These are phyloP conservation scores for Lactarius indigo DNA, from an alignment of 768 basidiomycete genomes.

Conservation along the genomic window DNA sequence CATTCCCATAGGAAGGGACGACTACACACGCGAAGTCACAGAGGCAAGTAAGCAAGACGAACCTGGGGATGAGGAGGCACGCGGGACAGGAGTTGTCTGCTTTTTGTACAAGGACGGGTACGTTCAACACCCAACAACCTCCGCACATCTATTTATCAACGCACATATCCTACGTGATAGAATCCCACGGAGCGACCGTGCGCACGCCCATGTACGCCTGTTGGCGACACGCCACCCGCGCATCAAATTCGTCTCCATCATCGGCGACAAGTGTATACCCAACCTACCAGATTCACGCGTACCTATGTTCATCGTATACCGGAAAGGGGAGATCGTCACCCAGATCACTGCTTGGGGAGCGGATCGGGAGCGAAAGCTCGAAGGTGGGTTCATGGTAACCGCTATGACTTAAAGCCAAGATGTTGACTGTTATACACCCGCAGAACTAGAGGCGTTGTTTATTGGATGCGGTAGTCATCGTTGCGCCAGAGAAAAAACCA, in stretches of 20 bases:
- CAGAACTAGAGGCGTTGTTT: slow-evolving; percentile 71
- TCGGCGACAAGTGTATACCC: slow-evolving; percentile 93
- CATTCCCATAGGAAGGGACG: slow-evolving; percentile 86
- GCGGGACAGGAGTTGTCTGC: slow-evolving; percentile 90
- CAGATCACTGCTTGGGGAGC: slow-evolving; percentile 85
- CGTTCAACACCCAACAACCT: slow-evolving; percentile 31
- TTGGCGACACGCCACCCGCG: slow-evolving; percentile 83
- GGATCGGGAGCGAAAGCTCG: slow-evolving; percentile 67
- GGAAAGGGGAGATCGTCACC: slow-evolving; percentile 84
- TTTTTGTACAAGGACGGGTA: slow-evolving; percentile 95
- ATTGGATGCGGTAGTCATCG: slow-evolving; percentile 62
- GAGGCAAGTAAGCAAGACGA: slow-evolving; percentile 79
- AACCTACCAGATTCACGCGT: slow-evolving; percentile 88
- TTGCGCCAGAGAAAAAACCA: slow-evolving; percentile 48
- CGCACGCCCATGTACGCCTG: slow-evolving; percentile 62
- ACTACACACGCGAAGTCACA: slow-evolving; percentile 93
- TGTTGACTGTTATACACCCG: not conserved
- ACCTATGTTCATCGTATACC: slow-evolving; percentile 91
- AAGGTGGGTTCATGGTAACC: slow-evolving; percentile 50
- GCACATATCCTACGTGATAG: slow-evolving; percentile 38
- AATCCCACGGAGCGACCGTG: slow-evolving; percentile 73
- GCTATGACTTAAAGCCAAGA: not conserved
- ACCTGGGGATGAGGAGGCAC: slow-evolving; percentile 57
- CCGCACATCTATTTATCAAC: not conserved
- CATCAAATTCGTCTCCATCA: slow-evolving; percentile 94